Conservation (phyloP, 2,329 filamentous ascomycete genomes). For the Microascus cirrosus region DNA sequence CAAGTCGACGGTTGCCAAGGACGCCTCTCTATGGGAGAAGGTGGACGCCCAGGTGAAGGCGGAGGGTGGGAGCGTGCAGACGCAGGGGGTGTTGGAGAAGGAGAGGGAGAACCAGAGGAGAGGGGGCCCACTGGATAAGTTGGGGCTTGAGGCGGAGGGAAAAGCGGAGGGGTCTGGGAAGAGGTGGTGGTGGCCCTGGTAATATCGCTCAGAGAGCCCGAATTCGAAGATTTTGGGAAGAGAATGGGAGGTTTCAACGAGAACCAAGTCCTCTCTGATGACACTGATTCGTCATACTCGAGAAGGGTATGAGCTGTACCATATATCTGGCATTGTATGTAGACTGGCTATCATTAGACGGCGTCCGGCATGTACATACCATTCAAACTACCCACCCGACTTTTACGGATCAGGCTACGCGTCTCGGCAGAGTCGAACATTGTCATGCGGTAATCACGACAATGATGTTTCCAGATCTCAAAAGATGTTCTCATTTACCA, state of each 20-base stretch:
- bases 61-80: conserved; percentile 17
- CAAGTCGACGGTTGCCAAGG: neutral
- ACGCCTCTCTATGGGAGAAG: conserved; percentile 8
- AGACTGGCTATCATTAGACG: conserved; percentile 32
- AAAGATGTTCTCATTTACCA: neutral
- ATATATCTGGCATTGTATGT: conserved; percentile 18
- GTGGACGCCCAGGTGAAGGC: conserved; percentile 9
- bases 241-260: neutral
- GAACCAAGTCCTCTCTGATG: neutral
- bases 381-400: conserved; percentile 10
- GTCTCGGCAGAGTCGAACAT: neutral
- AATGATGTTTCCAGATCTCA: neutral
- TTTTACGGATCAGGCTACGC: neutral
- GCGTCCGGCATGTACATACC: conserved; percentile 24
- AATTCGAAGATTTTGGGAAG: too few relatives aligned
- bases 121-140: conserved; percentile 38
- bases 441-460: neutral
- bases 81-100: conserved; percentile 30
- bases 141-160: conserved; percentile 26
- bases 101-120: conserved; percentile 29
- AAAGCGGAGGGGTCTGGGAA: conserved; percentile 26
- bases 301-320: neutral
- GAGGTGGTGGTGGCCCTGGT: conserved; percentile 34
- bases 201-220: conserved; percentile 7
- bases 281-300: conserved; percentile 7